These are phyloP conservation scores for Papilionanthe hybrid DNA, from an alignment of 116 monocot species.

Conservation along the genomic window DNA sequence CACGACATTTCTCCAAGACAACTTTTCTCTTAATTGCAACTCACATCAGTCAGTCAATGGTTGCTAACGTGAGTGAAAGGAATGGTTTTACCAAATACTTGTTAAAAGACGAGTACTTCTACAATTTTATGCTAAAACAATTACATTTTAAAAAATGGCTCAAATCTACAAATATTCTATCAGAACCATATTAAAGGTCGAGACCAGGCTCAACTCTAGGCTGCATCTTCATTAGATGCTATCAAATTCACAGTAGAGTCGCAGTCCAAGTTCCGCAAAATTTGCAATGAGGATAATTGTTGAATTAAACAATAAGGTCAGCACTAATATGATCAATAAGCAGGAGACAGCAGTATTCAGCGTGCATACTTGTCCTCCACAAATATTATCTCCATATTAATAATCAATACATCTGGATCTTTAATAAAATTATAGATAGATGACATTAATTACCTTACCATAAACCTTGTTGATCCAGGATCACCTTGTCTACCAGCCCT, in stretches of 20 bases:
- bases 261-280: background rate
- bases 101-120: background rate
- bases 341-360: background rate
- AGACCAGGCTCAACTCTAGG: background rate
- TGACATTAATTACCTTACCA: slow-evolving; percentile 74
- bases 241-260: background rate
- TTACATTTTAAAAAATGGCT: background rate
- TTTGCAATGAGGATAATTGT: background rate
- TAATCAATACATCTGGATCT: background rate
- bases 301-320: background rate
- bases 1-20: background rate
- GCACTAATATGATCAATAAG: background rate
- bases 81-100: background rate
- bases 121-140: background rate
- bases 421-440: background rate
- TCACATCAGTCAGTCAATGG: background rate
- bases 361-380: background rate
- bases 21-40: background rate
- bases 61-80: background rate
- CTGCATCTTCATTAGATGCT: background rate
- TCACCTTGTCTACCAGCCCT: slow-evolving; percentile 98
- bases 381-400: background rate
- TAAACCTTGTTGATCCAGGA: slow-evolving; percentile 98
- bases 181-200: background rate
- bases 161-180: background rate